Evolutionary conservation across 2,329 filamentous ascomycete species (phyloP), one percentile per base, ranked within the genome.

Genomic region (Aureobasidium zeae): DNA sequence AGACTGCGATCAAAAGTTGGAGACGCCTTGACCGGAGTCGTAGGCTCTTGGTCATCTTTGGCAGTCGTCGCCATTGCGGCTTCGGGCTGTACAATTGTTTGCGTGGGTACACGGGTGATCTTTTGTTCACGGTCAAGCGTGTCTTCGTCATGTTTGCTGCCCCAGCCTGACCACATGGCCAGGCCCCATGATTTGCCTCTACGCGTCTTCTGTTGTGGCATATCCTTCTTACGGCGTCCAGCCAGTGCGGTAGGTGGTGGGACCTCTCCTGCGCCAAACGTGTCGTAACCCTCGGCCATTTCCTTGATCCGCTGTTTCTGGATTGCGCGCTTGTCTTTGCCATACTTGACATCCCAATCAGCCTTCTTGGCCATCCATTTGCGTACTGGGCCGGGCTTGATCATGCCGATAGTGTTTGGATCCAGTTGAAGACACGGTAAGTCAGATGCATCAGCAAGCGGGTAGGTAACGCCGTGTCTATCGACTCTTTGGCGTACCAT

Each of bases 401-500:
- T 75, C 2, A 85, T 74, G 10, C 91, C 89, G 16, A 96, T 74
- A 1, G 81, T 72, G 5, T 73, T 67, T 1, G 72, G 67, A 1
- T 75, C 65, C 15, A 94, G 65, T 53, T 78, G 64, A 63, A 94
- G 51, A 52, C 83, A 72, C 0, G 76, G 70, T 1, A 94, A 70
- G 3, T 85, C 75, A 0, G 72, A 66, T 15, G 77, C 71, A 0
- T 78, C 70, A 0, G 76, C 71, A 4, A 98, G 70, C 0, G 77
- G 73, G 47, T 80, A 78, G 16, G 88, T 79, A 10, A 73, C 71
- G 4, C 91, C 91, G 56, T 89, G 78, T 2, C 83, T 72, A 48
- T 85, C 83, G 15, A 96, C 80, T 20, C 83, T 73, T 60, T 98
- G 87, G 7, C 91, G 81, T 49, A 98, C 88, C 88, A 96, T 95